Conservation (phyloP, 257 asterid species). For the Gynochthodes officinalis region DNA sequence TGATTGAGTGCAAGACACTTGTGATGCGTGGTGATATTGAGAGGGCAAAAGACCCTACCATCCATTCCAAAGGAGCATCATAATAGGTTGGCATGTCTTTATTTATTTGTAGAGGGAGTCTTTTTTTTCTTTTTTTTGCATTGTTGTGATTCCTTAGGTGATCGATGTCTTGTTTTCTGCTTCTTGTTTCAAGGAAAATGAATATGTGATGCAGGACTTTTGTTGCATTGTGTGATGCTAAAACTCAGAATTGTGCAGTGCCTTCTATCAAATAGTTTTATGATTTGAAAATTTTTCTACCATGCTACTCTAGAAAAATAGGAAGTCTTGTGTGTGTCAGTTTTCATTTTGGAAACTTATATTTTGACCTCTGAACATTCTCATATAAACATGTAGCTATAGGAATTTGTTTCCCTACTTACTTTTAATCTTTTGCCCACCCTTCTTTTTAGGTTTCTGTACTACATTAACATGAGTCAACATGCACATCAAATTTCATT, state of each 20-base stretch:
- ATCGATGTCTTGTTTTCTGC: background rate
- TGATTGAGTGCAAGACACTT: conserved; percentile 96
- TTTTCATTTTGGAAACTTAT: background rate
- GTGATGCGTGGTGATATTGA: conserved; percentile 95
- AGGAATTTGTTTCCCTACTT: background rate
- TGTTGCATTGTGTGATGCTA: background rate
- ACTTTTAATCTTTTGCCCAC: background rate
- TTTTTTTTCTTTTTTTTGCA: too few relatives aligned
- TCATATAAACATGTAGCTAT: background rate
- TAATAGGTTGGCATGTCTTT: conserved; percentile 52
- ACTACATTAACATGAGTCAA: background rate
- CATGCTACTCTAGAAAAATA: background rate
- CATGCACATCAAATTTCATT: background rate
- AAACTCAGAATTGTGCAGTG: background rate
- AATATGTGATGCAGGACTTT: background rate
- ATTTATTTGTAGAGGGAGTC: background rate
- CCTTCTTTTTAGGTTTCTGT: background rate
- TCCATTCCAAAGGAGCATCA: conserved; percentile 90
- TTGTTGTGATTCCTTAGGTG: background rate
- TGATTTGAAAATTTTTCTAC: background rate
- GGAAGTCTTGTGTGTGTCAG: background rate
- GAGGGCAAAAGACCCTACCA: conserved; percentile 74
- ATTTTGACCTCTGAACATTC: background rate
- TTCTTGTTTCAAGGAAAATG: background rate
- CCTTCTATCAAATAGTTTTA: background rate